Percentiles rank a stretch among this genome's conserved stretches.
These are phyloP conservation scores for Cryptosporidium sp. DNA, from an alignment of 169 alveolate species.

Conservation along the genomic window DNA sequence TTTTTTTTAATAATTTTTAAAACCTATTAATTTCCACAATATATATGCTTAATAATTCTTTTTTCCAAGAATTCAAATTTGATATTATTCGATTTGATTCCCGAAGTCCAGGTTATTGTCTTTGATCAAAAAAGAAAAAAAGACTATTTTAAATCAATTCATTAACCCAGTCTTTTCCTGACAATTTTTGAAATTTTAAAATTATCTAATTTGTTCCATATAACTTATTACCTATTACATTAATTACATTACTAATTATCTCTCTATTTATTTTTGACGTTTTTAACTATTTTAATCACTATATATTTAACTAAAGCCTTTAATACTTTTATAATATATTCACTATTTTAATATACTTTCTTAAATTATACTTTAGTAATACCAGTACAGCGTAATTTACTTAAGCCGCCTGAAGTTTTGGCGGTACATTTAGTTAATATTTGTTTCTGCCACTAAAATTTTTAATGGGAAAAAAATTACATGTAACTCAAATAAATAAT, in stretches of 20 bases:
- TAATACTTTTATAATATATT: too few species aligned
- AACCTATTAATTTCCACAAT: constrained; percentile 3
- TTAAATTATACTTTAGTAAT: not conserved
- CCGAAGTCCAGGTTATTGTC: not conserved
- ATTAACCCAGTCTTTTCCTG: constrained; percentile 24
- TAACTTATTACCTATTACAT: not conserved
- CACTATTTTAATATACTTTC: not conserved
- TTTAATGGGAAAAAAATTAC: not conserved
- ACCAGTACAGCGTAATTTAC: not conserved
- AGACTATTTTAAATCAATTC: not conserved
- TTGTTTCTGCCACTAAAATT: constrained; percentile 9
- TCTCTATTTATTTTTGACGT: not conserved
- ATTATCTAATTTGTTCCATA: not conserved
- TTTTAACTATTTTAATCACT: not conserved
- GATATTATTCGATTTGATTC: not conserved
- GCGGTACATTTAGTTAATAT: not conserved
- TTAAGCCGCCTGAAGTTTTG: not conserved
- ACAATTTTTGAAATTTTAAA: constrained; percentile 3
- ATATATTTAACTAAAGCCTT: not conserved
- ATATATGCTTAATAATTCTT: not conserved
- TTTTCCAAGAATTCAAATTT: not conserved
- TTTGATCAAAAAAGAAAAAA: not conserved
- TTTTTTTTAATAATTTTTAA: not conserved
- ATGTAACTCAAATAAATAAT: not conserved
- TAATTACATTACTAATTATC: not conserved